Conservation (phyloP, 768 basidiomycete species). For the Termitomyces bulborhizus region DNA sequence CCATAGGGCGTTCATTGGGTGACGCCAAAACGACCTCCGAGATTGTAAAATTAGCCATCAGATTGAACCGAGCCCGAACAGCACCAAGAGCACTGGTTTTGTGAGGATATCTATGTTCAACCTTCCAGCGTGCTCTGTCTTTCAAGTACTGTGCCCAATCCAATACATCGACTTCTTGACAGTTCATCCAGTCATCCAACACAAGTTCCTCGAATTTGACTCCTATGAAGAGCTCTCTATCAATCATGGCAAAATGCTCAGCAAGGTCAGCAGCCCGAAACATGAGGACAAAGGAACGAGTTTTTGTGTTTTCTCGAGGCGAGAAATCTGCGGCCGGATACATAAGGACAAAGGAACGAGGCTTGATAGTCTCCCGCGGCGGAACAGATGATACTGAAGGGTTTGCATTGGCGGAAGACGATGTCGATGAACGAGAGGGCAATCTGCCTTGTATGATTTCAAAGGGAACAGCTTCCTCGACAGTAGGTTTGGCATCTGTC, state of each 20-base stretch:
- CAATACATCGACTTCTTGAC: conserved; percentile 59
- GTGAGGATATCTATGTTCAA: conserved; percentile 46
- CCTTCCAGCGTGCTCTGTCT: conserved; percentile 64
- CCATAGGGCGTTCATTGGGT: conserved; percentile 51
- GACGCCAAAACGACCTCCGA: conserved; percentile 78
- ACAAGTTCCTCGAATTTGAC: conserved; percentile 89
- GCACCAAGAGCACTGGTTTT: conserved; percentile 70
- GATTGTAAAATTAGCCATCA: conserved; percentile 74
- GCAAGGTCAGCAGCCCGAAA: conserved; percentile 59
- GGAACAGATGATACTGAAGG: conserved; percentile 28
- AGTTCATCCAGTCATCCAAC: conserved; percentile 60
- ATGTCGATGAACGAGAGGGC: conserved; percentile 21
- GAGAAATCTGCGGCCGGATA: conserved; percentile 44
- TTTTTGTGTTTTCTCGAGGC: conserved; percentile 31
- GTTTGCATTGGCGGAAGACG: conserved; percentile 11
- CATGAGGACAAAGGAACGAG: conserved; percentile 69
- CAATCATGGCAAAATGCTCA: conserved; percentile 81
- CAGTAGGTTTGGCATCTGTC: conserved; percentile 40
- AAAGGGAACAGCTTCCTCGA: conserved; percentile 58
- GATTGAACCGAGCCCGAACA: conserved; percentile 77
- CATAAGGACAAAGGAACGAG: conserved; percentile 67
- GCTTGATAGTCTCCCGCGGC: conserved; percentile 30
- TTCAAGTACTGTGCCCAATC: conserved; percentile 85
- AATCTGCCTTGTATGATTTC: conserved; percentile 64
- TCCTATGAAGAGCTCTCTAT: conserved; percentile 78